phyloP scores from a whole-genome alignment of 169 alveolate genomes.

The Plasmodium blacklocki region DNA sequence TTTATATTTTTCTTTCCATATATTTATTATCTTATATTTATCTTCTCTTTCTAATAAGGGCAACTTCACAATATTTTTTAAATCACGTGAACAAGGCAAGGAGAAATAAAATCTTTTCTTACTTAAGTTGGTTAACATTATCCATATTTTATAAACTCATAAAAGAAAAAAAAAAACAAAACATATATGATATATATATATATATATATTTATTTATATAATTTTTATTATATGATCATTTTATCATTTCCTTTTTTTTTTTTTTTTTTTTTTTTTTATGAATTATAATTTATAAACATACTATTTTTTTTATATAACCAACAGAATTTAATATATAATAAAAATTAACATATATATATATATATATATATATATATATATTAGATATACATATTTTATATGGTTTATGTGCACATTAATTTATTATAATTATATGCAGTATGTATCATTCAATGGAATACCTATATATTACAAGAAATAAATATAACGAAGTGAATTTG shows the following conservation, averaged over 20 bases:
- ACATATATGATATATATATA: neutral
- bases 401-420: too few species aligned
- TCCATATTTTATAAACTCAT: neutral
- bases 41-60: conserved; percentile 43
- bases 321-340: too few species aligned
- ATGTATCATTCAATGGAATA: too few species aligned
- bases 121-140: conserved; percentile 14
- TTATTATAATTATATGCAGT: too few species aligned
- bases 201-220: neutral
- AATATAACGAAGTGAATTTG: too few species aligned
- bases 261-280: neutral
- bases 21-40: conserved; percentile 44
- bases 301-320: too few species aligned
- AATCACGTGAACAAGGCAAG: conserved; percentile 46
- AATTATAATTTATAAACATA: too few species aligned
- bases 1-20: conserved; percentile 64
- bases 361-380: too few species aligned
- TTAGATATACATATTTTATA: too few species aligned
- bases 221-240: neutral
- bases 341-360: too few species aligned
- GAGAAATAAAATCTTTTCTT: conserved; percentile 59
- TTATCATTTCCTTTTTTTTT: neutral
- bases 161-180: neutral
- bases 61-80: conserved; percentile 60
- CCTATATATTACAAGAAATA: too few species aligned